Conservation (phyloP, 2,329 filamentous ascomycete species). For the Westerdykella aurantiaca region DNA sequence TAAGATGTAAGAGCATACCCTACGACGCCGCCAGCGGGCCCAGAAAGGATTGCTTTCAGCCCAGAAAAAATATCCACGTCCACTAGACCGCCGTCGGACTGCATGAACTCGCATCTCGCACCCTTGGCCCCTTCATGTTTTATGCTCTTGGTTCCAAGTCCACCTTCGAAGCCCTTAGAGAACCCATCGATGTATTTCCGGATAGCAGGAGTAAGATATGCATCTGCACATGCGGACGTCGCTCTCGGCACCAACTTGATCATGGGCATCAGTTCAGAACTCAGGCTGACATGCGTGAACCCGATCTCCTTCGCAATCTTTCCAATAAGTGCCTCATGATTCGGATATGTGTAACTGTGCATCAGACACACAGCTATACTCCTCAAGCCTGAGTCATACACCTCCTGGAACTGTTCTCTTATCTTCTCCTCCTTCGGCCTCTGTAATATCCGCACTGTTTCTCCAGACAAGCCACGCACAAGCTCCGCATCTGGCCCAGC, state of each 20-base stretch:
- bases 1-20: slow-evolving; percentile 90
- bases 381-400: slow-evolving; percentile 65
- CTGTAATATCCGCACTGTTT: slow-evolving; percentile 65
- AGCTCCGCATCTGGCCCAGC: slow-evolving; percentile 48
- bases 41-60: slow-evolving; percentile 77
- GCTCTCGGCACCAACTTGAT: slow-evolving; percentile 73
- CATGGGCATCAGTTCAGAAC: slow-evolving; percentile 80
- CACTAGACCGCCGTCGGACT: slow-evolving; percentile 68
- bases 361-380: slow-evolving; percentile 88
- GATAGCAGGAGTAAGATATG: slow-evolving; percentile 73
- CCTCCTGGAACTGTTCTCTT: slow-evolving; percentile 55
- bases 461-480: slow-evolving; percentile 66
- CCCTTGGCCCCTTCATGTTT: slow-evolving; percentile 61
- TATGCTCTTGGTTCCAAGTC: slow-evolving; percentile 69
- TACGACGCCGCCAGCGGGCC: slow-evolving; percentile 87
- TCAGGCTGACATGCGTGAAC: slow-evolving; percentile 75
- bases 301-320: slow-evolving; percentile 72
- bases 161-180: slow-evolving; percentile 72
- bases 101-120: slow-evolving; percentile 91
- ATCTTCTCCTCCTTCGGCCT: slow-evolving; percentile 55
- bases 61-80: slow-evolving; percentile 80
- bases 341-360: slow-evolving; percentile 87
- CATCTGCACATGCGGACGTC: slow-evolving; percentile 72
- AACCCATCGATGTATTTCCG: slow-evolving; percentile 74
- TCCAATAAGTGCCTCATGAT: slow-evolving; percentile 75